Percentiles rank a stretch among this genome's conserved stretches.
Evolutionary conservation across 164 flowering plant species (phyloP).

Genomic region (Stephania japonica): DNA sequence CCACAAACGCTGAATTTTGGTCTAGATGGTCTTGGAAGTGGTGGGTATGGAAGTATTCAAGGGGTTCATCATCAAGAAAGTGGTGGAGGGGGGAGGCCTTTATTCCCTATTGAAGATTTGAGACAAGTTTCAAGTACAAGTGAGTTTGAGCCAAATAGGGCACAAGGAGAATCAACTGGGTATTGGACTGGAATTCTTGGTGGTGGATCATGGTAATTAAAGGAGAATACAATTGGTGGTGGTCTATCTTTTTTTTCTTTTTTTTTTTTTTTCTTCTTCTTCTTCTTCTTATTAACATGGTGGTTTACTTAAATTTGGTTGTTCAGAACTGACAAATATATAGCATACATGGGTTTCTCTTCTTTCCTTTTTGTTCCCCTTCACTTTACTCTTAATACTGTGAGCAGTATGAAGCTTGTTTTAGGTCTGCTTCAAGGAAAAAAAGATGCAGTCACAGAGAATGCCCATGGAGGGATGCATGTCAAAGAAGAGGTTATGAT

Average conservation of each 20-base stretch:
- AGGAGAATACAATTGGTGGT: neutral
- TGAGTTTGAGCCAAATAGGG: constrained; percentile 35
- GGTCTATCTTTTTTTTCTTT: neutral
- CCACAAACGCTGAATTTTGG: constrained; percentile 50
- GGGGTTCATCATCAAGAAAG: constrained; percentile 26
- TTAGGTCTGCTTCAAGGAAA: constrained; percentile 31
- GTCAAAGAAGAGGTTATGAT: constrained; percentile 11
- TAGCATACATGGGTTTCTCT: constrained; percentile 19
- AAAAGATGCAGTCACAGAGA: constrained; percentile 20
- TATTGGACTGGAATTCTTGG: constrained; percentile 89
- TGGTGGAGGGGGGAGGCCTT: constrained; percentile 58
- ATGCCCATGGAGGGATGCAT: constrained; percentile 1
- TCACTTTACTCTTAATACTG: constrained; percentile 13
- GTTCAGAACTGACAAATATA: constrained; percentile 27
- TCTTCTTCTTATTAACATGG: constrained; percentile 9
- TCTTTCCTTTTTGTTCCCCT: constrained; percentile 8
- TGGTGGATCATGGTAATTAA: constrained; percentile 68
- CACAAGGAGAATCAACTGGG: constrained; percentile 57
- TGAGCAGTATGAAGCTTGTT: constrained; percentile 27
- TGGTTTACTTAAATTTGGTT: constrained; percentile 20
- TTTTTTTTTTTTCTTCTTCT: constrained; percentile 7
- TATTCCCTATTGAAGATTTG: constrained; percentile 73
- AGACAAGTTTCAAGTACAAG: constrained; percentile 40
- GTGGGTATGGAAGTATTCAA: constrained; percentile 42
- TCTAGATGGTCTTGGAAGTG: constrained; percentile 50